Base-by-base conservation (phyloP, 495 filamentous ascomycete species). In the Lindgomyces ingoldianus region DNA sequence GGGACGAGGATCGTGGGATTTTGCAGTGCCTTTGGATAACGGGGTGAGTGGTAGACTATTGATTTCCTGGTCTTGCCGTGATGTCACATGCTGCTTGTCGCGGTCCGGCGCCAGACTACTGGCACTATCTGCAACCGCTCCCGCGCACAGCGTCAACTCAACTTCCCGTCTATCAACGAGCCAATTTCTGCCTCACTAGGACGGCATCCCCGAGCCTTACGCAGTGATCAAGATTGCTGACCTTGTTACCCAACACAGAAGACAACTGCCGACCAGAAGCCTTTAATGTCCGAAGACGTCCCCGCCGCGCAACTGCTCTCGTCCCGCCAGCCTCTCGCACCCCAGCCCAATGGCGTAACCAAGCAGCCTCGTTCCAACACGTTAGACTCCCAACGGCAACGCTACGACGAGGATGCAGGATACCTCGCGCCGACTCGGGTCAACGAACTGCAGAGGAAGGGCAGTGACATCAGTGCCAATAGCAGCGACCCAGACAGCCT, bases 401-500 rank as follows among this genome's bases (percentile, higher is more conserved):
- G 53, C 46, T 59, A 68, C 53, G 62, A 60, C 4, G 57, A 67
- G 44, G 72, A 61, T 2, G 73, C 48, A 19, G 62, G 48, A 18
- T 45, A 70, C 24, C 49, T 64, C 21, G 63, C 46, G 18, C 63
- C 68, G 48, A 64, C 33, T 42, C 51, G 55, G 29, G 64, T 70
- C 3, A 56, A 70, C 24, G 72, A 74, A 29, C 72, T 79, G 45
- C 73, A 69, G 41, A 67, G 71, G 19, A 79, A 79, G 57, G 65
- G 70, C 29, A 83, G 78, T 52, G 57, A 84, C 44, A 71, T 76
- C 49, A 86, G 82, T 58, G 80, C 81, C 41, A 79, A 74, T 60
- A 81, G 79, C 55, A 86, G 80, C 61, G 84, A 84, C 51, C 73
- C 79, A 42, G 82, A 85, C 60, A 87, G 79, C 73, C 62, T 82